Evolutionary conservation across 306 rosid genomes (phyloP).

Genomic region (barrel medic (Medicago truncatula)): DNA sequence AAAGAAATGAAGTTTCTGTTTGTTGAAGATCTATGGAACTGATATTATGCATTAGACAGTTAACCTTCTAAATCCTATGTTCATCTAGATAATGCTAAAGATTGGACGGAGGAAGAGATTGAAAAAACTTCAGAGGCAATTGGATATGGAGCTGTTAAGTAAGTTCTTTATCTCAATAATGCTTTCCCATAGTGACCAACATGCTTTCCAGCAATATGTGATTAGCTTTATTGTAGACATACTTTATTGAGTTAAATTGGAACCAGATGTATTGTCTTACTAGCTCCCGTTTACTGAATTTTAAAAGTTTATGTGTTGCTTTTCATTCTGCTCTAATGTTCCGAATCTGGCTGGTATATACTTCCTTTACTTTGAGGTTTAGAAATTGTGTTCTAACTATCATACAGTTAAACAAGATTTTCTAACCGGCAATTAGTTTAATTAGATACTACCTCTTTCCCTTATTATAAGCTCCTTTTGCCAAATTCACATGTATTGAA

Average conservation of each 20-base stretch:
- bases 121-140: slow-evolving; percentile 74
- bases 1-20: background rate
- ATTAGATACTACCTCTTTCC: too few relatives aligned
- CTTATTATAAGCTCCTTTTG: too few relatives aligned
- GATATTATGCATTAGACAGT: background rate
- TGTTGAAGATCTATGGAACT: background rate
- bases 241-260: background rate
- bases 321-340: slow-evolving; percentile 3
- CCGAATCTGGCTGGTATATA: slow-evolving; percentile 11
- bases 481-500: too few relatives aligned
- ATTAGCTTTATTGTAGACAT: background rate
- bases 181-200: background rate
- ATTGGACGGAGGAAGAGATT: slow-evolving; percentile 74
- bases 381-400: background rate
- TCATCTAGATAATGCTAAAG: slow-evolving; percentile 17
- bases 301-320: background rate
- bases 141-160: slow-evolving; percentile 59
- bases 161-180: slow-evolving; percentile 39
- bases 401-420: background rate
- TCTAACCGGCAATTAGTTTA: too few relatives aligned
- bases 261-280: background rate
- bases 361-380: background rate
- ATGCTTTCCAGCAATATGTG: background rate
- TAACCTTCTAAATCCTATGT: slow-evolving; percentile 10
- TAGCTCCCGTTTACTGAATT: background rate